A percentile compares a stretch with the other conserved stretches of the same genome.
These are phyloP conservation scores for Leishmania major DNA, from an alignment of 208 protist genomes.

Conservation along the genomic window DNA sequence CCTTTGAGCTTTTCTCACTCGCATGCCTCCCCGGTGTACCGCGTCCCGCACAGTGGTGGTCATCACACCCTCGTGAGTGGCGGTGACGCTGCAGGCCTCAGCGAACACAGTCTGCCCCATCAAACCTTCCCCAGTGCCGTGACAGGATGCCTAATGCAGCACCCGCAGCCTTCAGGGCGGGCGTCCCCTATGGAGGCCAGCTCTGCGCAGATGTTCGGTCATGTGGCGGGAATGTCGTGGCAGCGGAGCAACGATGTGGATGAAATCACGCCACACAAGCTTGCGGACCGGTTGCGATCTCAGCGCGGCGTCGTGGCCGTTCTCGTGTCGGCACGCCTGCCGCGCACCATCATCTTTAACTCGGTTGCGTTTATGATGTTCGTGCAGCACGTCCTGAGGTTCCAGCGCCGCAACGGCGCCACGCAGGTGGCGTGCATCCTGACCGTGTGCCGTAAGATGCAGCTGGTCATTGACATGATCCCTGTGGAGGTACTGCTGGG, in stretches of 20 bases:
- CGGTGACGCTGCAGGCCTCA: not conserved
- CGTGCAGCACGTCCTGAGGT: constrained; percentile 50
- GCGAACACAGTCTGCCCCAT: not conserved
- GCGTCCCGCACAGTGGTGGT: not conserved
- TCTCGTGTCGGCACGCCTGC: constrained; percentile 42
- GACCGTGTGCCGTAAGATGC: constrained; percentile 41
- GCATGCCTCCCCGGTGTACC: not conserved
- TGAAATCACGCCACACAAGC: constrained; percentile 34
- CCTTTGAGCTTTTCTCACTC: not conserved
- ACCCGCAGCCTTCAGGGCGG: not conserved
- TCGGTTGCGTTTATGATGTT: constrained; percentile 68
- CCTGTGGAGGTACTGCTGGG: constrained; percentile 20
- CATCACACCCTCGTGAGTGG: constrained; percentile 1
- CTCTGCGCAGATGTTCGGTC: constrained; percentile 16
- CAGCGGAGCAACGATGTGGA: constrained; percentile 49
- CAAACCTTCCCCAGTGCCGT: not conserved
- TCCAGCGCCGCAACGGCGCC: constrained; percentile 27
- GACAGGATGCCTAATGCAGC: not conserved
- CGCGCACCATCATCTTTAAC: constrained; percentile 57
- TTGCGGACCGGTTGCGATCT: constrained; percentile 45
- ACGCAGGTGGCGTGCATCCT: constrained; percentile 41
- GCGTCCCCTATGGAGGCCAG: not conserved
- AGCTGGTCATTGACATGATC: constrained; percentile 45
- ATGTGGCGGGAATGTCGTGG: constrained; percentile 25
- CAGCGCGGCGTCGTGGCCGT: constrained; percentile 46